Conservation (phyloP, 2,329 filamentous ascomycete genomes). For the Biscogniauxia sp. region DNA sequence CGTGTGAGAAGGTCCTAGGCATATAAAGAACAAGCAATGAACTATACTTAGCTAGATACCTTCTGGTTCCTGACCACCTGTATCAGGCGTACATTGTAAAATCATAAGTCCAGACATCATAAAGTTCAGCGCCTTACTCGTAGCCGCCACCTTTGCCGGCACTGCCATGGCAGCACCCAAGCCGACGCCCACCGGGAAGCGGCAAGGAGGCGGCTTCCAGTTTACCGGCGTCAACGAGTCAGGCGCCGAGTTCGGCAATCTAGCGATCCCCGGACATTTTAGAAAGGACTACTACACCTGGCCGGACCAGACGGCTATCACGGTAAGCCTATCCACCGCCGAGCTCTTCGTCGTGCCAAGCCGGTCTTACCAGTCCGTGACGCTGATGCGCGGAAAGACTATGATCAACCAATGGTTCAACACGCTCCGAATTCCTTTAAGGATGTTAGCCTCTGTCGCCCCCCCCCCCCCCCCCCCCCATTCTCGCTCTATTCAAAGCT, state of each 20-base stretch:
- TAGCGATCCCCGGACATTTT: constrained; percentile 52
- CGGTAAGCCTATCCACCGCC: constrained; percentile 25
- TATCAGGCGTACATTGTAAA: not conserved
- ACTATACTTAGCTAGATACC: not conserved
- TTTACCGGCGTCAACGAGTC: constrained; percentile 39
- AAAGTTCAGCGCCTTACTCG: constrained; percentile 34
- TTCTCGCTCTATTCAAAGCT: no score
- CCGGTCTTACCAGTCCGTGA: not conserved
- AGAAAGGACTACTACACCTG: constrained; percentile 62
- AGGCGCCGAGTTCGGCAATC: constrained; percentile 61
- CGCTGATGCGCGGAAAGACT: constrained; percentile 30
- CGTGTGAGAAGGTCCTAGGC: not conserved
- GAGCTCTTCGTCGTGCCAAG: not conserved
- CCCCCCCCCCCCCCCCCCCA: no score
- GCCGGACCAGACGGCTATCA: constrained; percentile 47
- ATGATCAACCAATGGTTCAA: constrained; percentile 54
- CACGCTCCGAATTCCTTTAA: constrained; percentile 53
- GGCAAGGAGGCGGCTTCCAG: constrained; percentile 33
- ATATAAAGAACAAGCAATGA: constrained; percentile 12
- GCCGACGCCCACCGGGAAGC: constrained; percentile 30
- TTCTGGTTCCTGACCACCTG: not conserved
- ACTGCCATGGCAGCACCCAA: constrained; percentile 31
- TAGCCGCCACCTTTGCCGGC: constrained; percentile 29
- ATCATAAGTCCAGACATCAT: constrained; percentile 22
- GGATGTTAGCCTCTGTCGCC: constrained; percentile 43